Evolutionary conservation across 2,329 filamentous ascomycete genomes (phyloP).

Genomic region (Amphichorda felina): DNA sequence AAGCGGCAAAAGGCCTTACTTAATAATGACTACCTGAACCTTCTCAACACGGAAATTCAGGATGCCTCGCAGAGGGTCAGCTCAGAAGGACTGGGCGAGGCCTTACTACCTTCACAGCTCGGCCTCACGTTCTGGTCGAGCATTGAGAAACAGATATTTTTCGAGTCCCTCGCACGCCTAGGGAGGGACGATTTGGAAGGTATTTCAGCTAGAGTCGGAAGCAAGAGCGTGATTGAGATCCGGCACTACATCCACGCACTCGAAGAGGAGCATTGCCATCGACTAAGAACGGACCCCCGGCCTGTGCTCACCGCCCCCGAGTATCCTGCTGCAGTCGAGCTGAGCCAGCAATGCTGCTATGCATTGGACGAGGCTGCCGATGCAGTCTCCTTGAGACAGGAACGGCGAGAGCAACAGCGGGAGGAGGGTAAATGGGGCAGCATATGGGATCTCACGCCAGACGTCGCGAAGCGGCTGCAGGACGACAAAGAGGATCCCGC

Average conservation of each 20-base stretch:
- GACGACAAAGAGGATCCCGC: constrained; percentile 6
- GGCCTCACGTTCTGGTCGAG: constrained; percentile 61
- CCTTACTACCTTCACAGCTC: constrained; percentile 39
- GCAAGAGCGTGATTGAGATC: constrained; percentile 67
- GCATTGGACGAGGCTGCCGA: constrained; percentile 60
- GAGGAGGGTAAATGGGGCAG: constrained; percentile 51
- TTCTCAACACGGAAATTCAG: constrained; percentile 47
- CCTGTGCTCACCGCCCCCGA: constrained; percentile 34
- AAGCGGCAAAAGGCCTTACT: constrained; percentile 28
- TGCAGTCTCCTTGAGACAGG: constrained; percentile 50
- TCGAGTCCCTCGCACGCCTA: constrained; percentile 49
- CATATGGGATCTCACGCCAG: constrained; percentile 50
- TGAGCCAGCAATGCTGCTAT: constrained; percentile 52
- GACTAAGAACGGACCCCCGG: constrained; percentile 20
- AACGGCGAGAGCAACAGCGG: constrained; percentile 44
- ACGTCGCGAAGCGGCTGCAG: not conserved
- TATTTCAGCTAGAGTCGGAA: constrained; percentile 51
- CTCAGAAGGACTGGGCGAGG: not conserved
- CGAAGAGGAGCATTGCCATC: constrained; percentile 30
- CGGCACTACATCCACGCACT: constrained; percentile 57
- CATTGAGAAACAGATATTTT: constrained; percentile 60
- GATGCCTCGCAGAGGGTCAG: constrained; percentile 28
- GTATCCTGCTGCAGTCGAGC: constrained; percentile 60
- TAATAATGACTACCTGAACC: constrained; percentile 32
- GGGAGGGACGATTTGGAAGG: constrained; percentile 50